These are phyloP conservation scores for Colletotrichum caudatum DNA, from an alignment of 2,329 filamentous ascomycete genomes.

Conservation along the genomic window DNA sequence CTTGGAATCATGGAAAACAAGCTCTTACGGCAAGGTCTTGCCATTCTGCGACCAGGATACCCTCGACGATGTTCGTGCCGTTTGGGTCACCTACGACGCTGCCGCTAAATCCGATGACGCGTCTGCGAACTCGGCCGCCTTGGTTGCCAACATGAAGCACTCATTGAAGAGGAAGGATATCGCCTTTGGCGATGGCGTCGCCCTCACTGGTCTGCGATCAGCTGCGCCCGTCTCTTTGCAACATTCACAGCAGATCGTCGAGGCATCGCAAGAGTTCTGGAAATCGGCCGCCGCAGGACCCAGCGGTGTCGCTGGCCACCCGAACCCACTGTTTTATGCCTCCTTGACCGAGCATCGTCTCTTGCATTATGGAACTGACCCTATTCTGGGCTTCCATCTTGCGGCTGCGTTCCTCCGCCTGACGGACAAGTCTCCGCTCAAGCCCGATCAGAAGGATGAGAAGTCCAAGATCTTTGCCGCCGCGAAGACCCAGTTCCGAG, in stretches of 20 bases:
- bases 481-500: slow-evolving; percentile 59
- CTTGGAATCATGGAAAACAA: slow-evolving; percentile 57
- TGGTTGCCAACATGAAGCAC: slow-evolving; percentile 21
- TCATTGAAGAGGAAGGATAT: slow-evolving; percentile 16
- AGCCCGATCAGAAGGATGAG: slow-evolving; percentile 41
- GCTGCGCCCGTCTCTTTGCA: slow-evolving; percentile 52
- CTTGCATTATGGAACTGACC: slow-evolving; percentile 63
- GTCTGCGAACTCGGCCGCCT: slow-evolving; percentile 2
- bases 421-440: slow-evolving; percentile 54
- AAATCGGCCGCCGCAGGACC: slow-evolving; percentile 49
- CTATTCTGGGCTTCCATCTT: slow-evolving; percentile 69
- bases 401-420: slow-evolving; percentile 59
- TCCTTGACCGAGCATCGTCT: slow-evolving; percentile 50
- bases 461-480: slow-evolving; percentile 48
- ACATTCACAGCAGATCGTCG: slow-evolving; percentile 43
- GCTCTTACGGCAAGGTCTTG: slow-evolving; percentile 58
- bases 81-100: slow-evolving; percentile 31
- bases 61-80: slow-evolving; percentile 47
- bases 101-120: slow-evolving; percentile 15
- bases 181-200: slow-evolving; percentile 43
- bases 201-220: slow-evolving; percentile 52
- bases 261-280: slow-evolving; percentile 51
- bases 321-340: slow-evolving; percentile 57
- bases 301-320: slow-evolving; percentile 40
- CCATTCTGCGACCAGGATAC: slow-evolving; percentile 63